These are phyloP conservation scores for Pulveroboletus sp. DNA, from an alignment of 768 basidiomycete genomes.

Conservation along the genomic window DNA sequence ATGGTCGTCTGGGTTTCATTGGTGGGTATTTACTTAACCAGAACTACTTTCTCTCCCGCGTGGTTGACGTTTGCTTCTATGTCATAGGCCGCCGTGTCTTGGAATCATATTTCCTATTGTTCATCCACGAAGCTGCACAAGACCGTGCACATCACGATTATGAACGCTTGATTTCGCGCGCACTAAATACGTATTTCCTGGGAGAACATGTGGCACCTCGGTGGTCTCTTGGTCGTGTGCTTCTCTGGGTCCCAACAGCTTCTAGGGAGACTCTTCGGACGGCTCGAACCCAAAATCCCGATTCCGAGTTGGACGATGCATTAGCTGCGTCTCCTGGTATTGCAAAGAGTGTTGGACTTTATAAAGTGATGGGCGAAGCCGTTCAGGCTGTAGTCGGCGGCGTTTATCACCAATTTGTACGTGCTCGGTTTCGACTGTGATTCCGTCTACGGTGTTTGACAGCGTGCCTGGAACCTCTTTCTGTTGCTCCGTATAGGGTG, in stretches of 20 bases:
- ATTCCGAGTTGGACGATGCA: slow-evolving; percentile 27
- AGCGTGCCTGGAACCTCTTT: slow-evolving; percentile 5
- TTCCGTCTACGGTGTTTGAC: slow-evolving; percentile 4
- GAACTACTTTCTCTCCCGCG: neutral
- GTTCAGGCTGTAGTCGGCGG: slow-evolving; percentile 77
- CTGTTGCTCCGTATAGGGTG: slow-evolving; percentile 20
- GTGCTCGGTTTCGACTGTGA: slow-evolving; percentile 33
- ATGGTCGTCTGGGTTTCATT: slow-evolving; percentile 67
- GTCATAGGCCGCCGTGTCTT: slow-evolving; percentile 72
- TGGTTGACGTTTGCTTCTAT: neutral
- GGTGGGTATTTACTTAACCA: slow-evolving; percentile 38
- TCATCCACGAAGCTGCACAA: slow-evolving; percentile 56
- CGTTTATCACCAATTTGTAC: slow-evolving; percentile 76
- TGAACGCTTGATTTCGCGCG: slow-evolving; percentile 52
- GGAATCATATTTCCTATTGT: slow-evolving; percentile 70
- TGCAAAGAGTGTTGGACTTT: slow-evolving; percentile 60
- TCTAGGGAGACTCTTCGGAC: slow-evolving; percentile 33
- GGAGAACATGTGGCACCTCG: slow-evolving; percentile 71
- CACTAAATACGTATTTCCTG: slow-evolving; percentile 66
- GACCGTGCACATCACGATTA: slow-evolving; percentile 51
- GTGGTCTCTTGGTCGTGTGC: slow-evolving; percentile 73
- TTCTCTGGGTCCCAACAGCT: slow-evolving; percentile 72
- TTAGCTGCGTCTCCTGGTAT: slow-evolving; percentile 33
- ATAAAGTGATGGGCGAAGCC: slow-evolving; percentile 75
- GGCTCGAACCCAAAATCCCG: slow-evolving; percentile 12